A percentile compares a stretch with the other conserved stretches of the same genome.
phyloP scores from a whole-genome alignment of 441 rosid genomes.

The Biscutella laevigata region DNA sequence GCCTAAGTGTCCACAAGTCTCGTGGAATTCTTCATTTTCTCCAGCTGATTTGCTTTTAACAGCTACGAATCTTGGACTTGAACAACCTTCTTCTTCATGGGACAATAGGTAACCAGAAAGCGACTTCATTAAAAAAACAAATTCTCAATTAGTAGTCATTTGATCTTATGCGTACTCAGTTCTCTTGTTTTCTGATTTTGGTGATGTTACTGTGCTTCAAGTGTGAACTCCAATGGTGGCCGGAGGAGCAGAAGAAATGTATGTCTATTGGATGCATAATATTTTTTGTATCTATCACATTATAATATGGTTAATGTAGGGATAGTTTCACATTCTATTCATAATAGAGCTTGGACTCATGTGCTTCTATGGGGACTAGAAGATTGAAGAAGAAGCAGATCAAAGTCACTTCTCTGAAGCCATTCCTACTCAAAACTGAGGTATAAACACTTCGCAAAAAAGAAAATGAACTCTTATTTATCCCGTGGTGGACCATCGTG shows the following conservation, averaged over 20 bases:
- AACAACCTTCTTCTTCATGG: constrained; percentile 22
- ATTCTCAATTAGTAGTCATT: not conserved
- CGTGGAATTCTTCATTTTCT: constrained; percentile 15
- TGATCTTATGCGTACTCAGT: not conserved
- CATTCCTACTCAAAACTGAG: constrained; percentile 83
- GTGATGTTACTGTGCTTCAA: constrained; percentile 32
- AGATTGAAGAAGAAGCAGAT: constrained; percentile 58
- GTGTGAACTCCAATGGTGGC: constrained; percentile 54
- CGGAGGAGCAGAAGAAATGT: constrained; percentile 72
- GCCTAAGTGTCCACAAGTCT: constrained; percentile 27
- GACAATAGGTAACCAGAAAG: constrained; percentile 1
- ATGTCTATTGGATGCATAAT: constrained; percentile 14
- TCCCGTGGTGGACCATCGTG: too few species aligned
- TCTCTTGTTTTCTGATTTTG: not conserved
- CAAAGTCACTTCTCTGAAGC: constrained; percentile 51
- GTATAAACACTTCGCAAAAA: constrained; percentile 28
- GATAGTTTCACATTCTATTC: constrained; percentile 15
- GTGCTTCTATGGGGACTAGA: constrained; percentile 45
- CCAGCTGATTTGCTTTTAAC: constrained; percentile 20
- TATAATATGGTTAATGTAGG: not conserved
- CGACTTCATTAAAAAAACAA: not conserved
- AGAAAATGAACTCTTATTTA: too few species aligned
- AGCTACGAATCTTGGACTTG: constrained; percentile 13
- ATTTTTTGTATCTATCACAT: not conserved
- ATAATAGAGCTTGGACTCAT: constrained; percentile 58